A percentile compares a stretch with the other conserved stretches of the same genome.
Conservation (phyloP, 2,329 filamentous ascomycete genomes). For the Diaporthe citriasiana region DNA sequence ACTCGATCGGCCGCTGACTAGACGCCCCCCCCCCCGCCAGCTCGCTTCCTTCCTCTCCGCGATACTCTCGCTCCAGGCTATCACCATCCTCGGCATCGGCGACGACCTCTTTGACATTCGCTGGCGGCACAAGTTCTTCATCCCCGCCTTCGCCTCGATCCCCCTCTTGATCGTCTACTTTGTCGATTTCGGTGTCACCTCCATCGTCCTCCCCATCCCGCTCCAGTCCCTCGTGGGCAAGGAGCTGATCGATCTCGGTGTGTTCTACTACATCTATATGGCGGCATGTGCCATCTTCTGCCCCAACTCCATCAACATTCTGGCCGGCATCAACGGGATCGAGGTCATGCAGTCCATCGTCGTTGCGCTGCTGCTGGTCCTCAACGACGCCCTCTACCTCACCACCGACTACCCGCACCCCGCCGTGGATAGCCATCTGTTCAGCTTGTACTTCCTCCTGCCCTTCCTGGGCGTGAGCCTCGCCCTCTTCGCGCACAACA, state of each 20-base stretch:
- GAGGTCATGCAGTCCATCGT: slow-evolving; percentile 95
- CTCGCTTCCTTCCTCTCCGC: slow-evolving; percentile 95
- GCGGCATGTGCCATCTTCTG: slow-evolving; percentile 96
- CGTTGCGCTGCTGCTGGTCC: slow-evolving; percentile 83
- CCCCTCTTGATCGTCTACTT: slow-evolving; percentile 97
- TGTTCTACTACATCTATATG: slow-evolving; percentile 97
- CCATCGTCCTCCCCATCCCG: slow-evolving; percentile 90
- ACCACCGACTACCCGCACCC: slow-evolving; percentile 88
- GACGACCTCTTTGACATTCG: slow-evolving; percentile 98
- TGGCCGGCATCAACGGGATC: slow-evolving; percentile 99
- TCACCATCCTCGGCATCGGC: slow-evolving; percentile 90
- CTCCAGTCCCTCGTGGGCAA: slow-evolving; percentile 84
- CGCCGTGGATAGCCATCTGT: slow-evolving; percentile 94
- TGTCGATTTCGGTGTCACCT: slow-evolving; percentile 97
- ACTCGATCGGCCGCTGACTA: slow-evolving; percentile 1
- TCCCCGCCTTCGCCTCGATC: slow-evolving; percentile 92
- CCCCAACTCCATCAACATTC: slow-evolving; percentile 98
- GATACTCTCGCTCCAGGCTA: slow-evolving; percentile 91
- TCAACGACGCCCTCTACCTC: slow-evolving; percentile 93
- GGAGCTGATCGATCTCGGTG: slow-evolving; percentile 84
- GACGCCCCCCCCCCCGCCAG: slow-evolving; percentile 57
- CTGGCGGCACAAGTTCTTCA: slow-evolving; percentile 99
- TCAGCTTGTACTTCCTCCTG: slow-evolving; percentile 93
- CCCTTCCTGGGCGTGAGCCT: slow-evolving; percentile 94
- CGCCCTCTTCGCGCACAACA: slow-evolving; percentile 91